Base-by-base conservation (phyloP, 2,329 filamentous ascomycete species). In the Fusarium sp. region DNA sequence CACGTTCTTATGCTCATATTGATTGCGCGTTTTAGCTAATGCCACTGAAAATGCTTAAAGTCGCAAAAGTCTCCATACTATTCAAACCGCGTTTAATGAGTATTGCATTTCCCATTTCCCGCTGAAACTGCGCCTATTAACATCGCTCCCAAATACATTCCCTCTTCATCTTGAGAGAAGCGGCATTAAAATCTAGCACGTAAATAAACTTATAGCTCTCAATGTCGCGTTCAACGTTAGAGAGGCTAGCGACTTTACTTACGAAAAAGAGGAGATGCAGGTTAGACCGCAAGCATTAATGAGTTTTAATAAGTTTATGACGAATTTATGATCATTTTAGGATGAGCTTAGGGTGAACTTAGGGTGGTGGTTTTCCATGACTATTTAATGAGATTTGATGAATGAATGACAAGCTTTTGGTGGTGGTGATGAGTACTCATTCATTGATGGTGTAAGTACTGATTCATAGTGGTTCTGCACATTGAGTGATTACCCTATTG, bases 21-120 rank as follows among this genome's bases (percentile, higher is more conserved):
- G 1, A 20, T 20, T 24, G 0, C 3, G 0, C 12, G 4, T 2
- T 0, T 18, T 7, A 1, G n/a, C 1, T 0, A 11, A 6, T 24
- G 0, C 3, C 1, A 14, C 1, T 7, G 0, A 13, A 0, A 4
- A 20, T 24, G 13, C 13, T 4, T 9, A 3, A 20, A 24, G 5
- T 22, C 9, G 17, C 4, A 22, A 26, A 22, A 18, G 0, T 2
- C 3, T 2, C 14, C 10, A 6, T 35, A n/a, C 7, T 5, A 17
- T 36, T 15, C 4, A 8, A 6, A 6, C 12, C 13, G 9, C 49
- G 3, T 6, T 22, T 1, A 3, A 26, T 0, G 0, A 5, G 33
- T 24, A 22, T 26, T 8, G 6, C 1, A 36, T 14, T 12, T 15
- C 8, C 8, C 9, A 15, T 36, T 13, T 8, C 11, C 9, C 31